A percentile compares a stretch with the other conserved stretches of the same genome.
phyloP scores from a whole-genome alignment of 805 yeast species.

The Candida coleopterorum region DNA sequence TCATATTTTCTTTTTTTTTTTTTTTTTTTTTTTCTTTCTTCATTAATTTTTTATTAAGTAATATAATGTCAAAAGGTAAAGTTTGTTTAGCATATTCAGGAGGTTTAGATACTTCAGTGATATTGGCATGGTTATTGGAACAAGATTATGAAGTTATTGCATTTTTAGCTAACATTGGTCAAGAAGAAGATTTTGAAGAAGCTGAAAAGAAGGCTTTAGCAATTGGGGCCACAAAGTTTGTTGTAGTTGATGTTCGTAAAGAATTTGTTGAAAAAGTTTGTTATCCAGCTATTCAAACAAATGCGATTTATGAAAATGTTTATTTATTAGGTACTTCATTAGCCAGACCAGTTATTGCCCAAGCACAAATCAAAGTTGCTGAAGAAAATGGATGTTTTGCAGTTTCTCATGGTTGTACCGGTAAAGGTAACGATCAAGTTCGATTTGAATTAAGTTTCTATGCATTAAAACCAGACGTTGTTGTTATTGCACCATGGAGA shows the following conservation, averaged over 20 bases:
- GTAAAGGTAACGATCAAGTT: conserved; percentile 99
- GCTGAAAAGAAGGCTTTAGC: conserved; percentile 95
- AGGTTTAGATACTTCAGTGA: conserved; percentile 96
- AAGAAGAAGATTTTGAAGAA: conserved; percentile 97
- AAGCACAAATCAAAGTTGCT: conserved; percentile 97
- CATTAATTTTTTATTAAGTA: neutral
- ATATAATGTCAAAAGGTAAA: conserved; percentile 88
- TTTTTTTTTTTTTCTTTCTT: too few relatives aligned
- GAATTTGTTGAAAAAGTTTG: conserved; percentile 91
- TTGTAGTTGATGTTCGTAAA: conserved; percentile 89
- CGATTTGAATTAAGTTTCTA: conserved; percentile 96
- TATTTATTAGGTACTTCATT: conserved; percentile 94
- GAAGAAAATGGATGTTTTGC: conserved; percentile 98
- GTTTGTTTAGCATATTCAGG: conserved; percentile 99
- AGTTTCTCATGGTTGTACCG: conserved; percentile 98
- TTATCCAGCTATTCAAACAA: conserved; percentile 95
- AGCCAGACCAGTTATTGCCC: conserved; percentile 98
- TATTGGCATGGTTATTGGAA: conserved; percentile 96
- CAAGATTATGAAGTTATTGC: conserved; percentile 98
- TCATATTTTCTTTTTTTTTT: neutral
- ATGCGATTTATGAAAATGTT: conserved; percentile 97
- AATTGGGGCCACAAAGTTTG: conserved; percentile 95
- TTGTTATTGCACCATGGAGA: conserved; percentile 99
- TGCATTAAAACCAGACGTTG: conserved; percentile 95
- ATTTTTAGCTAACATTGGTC: conserved; percentile 97